These are phyloP conservation scores for Hippophae tibetana DNA, from an alignment of 306 rosid genomes.

Conservation along the genomic window DNA sequence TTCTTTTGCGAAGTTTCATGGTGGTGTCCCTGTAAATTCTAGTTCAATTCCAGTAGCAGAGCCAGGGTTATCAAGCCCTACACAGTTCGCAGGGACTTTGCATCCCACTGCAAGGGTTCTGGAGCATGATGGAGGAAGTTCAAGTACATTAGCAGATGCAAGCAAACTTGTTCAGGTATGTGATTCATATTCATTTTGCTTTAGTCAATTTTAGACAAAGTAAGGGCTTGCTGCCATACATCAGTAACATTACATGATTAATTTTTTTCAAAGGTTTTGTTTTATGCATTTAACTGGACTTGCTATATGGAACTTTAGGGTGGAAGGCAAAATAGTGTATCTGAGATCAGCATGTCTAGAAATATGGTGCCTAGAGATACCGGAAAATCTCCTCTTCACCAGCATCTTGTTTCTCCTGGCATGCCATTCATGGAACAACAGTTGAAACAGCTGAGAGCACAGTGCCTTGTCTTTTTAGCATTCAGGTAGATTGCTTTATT, in stretches of 20 bases:
- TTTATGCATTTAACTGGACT: constrained; percentile 11
- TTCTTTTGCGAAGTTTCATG: constrained; percentile 58
- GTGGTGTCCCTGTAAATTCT: constrained; percentile 38
- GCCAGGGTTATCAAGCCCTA: constrained; percentile 39
- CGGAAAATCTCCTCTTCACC: constrained; percentile 62
- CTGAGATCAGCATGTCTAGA: constrained; percentile 54
- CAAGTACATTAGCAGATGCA: constrained; percentile 41
- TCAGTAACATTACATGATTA: no score
- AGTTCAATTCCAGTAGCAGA: constrained; percentile 44
- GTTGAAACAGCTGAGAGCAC: constrained; percentile 96
- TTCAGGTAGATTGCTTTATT: constrained; percentile 52
- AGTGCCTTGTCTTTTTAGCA: constrained; percentile 97
- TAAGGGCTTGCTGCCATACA: constrained; percentile 1
- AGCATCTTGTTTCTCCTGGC: constrained; percentile 31
- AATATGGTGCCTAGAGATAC: constrained; percentile 58
- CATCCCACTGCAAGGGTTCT: constrained; percentile 28
- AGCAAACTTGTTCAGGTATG: constrained; percentile 55
- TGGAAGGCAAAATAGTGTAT: constrained; percentile 58
- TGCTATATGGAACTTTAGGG: constrained; percentile 43
- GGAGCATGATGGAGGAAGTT: constrained; percentile 60
- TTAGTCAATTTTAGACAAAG: not conserved
- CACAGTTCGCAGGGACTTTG: constrained; percentile 39
- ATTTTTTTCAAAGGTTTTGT: not conserved
- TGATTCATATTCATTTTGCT: constrained; percentile 1
- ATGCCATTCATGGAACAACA: constrained; percentile 90